phyloP scores from a whole-genome alignment of 345 rosid species.

The Arabis hirsuta region DNA sequence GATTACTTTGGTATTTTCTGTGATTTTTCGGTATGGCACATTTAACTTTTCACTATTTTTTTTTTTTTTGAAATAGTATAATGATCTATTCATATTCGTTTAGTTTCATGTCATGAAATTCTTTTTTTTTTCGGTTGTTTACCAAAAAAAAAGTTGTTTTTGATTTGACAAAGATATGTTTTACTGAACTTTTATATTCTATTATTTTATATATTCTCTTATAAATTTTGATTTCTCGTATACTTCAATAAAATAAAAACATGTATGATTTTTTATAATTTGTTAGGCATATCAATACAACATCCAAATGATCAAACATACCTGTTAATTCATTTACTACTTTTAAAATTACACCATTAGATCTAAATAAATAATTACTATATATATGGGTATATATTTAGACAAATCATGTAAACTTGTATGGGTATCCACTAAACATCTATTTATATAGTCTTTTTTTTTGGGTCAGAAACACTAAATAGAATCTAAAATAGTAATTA shows the following conservation, averaged over 20 bases:
- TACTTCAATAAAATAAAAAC: too few relatives aligned
- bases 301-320: neutral
- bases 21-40: conserved; percentile 48
- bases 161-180: neutral
- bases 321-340: neutral
- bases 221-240: too few relatives aligned
- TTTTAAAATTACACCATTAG: neutral
- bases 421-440: neutral
- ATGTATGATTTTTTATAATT: neutral
- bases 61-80: neutral
- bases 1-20: conserved; percentile 54
- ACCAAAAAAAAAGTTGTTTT: neutral
- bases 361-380: neutral
- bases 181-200: neutral
- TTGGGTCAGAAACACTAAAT: too few relatives aligned
- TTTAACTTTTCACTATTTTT: neutral
- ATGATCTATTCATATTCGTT: conserved; percentile 11
- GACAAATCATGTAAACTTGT: neutral
- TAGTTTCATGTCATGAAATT: neutral
- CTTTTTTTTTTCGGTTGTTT: too few relatives aligned
- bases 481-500: too few relatives aligned
- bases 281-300: neutral
- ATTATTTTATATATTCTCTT: neutral
- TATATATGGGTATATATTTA: neutral
- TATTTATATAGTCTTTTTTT: too few relatives aligned